Base-by-base conservation (phyloP, 495 filamentous ascomycete genomes). In the Aspergillus saccharolyticus region DNA sequence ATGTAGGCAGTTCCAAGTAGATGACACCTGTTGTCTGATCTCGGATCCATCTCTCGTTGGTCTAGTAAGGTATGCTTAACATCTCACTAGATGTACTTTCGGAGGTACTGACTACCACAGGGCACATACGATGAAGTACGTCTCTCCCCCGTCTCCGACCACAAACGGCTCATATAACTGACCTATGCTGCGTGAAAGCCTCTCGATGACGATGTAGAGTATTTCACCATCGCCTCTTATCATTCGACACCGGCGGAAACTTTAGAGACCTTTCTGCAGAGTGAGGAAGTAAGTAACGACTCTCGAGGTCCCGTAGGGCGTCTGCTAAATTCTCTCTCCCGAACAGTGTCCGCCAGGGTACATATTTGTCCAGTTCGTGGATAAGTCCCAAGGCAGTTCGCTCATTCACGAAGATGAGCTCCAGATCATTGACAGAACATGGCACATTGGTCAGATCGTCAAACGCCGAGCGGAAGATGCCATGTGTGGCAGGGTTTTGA, bases 371-470 rank as follows among this genome's bases (percentile, higher is more conserved):
- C 24, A 46, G 22, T 67, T 72, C 60, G 16, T 43, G 5, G 53
- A 68, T 25, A 56, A 33, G 14, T 56, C 52, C 4, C 62, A 63
- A 52, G 70, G 57, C 25, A 61, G 42, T 48, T 63, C 70, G 18
- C 69, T 81, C 22, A 55, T 81, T 7, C 67, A 70, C 39, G 78
- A 78, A 60, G 67, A 67, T 21, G 74, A 76, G 52, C 59, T 80
- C 20, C 62, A 58, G 9, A 67, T 80, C 12, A 53, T 80, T 15
- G 74, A 78, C 56, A 69, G 78, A 16, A 47, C 57, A 19, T 59
- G 78, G 12, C 63, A 64, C 21, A 65, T 77, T 18, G 78, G 78
- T 18, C 66, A 77, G 55, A 56, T 66, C 39, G 77, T 81, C 12
- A 81, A 80, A 55, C 72, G 67, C n/a, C 60, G 65, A 33, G 53